Evolutionary conservation across 306 rosid species (phyloP).

Genomic region (Gynostemma pentaphyllum): DNA sequence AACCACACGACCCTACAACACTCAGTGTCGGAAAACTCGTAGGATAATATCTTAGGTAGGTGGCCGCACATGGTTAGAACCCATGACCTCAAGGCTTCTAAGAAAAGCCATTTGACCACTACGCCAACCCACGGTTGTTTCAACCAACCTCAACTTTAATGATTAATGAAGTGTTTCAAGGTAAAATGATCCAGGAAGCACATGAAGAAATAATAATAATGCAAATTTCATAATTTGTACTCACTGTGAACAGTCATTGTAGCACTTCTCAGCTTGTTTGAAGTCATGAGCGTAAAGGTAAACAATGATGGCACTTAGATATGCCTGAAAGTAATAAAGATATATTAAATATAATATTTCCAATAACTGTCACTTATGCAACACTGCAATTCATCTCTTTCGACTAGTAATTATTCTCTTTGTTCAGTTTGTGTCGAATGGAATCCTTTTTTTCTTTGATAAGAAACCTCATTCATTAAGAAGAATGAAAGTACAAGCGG

Average conservation of each 20-base stretch:
- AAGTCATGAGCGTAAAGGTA: slow-evolving; percentile 76
- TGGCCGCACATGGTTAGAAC: too few species aligned
- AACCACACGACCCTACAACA: too few species aligned
- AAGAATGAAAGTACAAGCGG: too few species aligned
- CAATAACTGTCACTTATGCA: neutral
- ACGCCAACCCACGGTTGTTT: too few species aligned
- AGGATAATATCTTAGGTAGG: too few species aligned
- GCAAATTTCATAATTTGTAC: slow-evolving; percentile 22
- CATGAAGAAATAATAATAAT: neutral
- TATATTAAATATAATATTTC: neutral
- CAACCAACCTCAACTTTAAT: neutral
- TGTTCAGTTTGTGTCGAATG: neutral
- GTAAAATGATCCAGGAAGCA: neutral
- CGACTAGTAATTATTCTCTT: neutral
- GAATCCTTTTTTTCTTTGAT: neutral
- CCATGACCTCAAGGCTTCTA: too few species aligned
- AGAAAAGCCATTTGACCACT: too few species aligned
- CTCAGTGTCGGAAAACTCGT: too few species aligned
- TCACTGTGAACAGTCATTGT: slow-evolving; percentile 87
- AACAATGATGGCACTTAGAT: slow-evolving; percentile 73
- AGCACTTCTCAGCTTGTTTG: slow-evolving; percentile 91
- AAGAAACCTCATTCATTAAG: too few species aligned
- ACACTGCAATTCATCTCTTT: neutral
- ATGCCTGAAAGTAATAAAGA: slow-evolving; percentile 52
- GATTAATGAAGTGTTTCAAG: neutral